Base-by-base conservation (phyloP, 139 green algal species). In the Nannochloris sp. region DNA sequence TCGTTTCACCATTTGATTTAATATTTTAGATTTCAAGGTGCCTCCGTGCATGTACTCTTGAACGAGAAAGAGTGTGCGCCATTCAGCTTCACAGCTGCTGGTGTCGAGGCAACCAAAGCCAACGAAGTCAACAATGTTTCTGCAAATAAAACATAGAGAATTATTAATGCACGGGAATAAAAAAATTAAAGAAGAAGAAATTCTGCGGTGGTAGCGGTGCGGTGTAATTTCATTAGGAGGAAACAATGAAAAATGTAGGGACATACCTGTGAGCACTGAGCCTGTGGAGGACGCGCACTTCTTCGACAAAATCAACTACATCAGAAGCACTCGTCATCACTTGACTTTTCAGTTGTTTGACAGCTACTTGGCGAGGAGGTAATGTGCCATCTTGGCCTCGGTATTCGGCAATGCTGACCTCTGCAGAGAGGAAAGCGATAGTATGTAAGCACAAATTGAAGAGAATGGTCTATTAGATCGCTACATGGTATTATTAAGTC, bases 51-150 rank as follows among this genome's bases (percentile, higher is more conserved):
- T 29, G 32, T 57, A 35, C 59, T 65, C 59, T 30, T 65, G 59
- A 29, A 65, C 59, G 42, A 65, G 32, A 44, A 33, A 65, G 7
- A 65, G n/a, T 5, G 59, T 65, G 34, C 59, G 59, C 59, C 59
- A 65, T 44, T 65, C 25, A 3, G 59, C 59, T 30, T 65, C 59
- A 3, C 6, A 30, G 7, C 12, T n/a, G 5, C 42, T 42, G 35
- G 36, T 19, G 14, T 65, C 59, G 29, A 53, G 10, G 31, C 23
- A 54, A 15, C 59, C 59, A 35, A 65, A 37, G 32, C 59, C 59
- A 29, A 65, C 30, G 59, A 53, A 65, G 15, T 56, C 19, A 1
- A 65, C 13, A 19, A 65, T 55, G 13, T 35, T 29, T 1, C 32
- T 35, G 35, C 44, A 37, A 15, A 14, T 42, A n/a, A n/a, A n/a